A percentile compares a stretch with the other conserved stretches of the same genome.
phyloP scores from a whole-genome alignment of 2,329 filamentous ascomycete species.

The Phoma sp. region DNA sequence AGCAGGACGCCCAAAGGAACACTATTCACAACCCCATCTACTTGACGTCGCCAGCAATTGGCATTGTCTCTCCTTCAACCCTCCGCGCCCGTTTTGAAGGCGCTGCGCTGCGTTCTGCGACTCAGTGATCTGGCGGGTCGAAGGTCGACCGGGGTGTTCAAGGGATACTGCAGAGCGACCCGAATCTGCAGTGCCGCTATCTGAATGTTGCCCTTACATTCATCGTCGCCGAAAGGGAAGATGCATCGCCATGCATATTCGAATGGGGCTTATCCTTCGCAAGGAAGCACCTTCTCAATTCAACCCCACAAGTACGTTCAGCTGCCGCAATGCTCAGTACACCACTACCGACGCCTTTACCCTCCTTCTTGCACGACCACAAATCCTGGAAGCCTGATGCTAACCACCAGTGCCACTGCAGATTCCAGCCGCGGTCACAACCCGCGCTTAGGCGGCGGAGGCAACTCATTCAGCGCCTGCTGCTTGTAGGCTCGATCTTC shows the following conservation, averaged over 20 bases:
- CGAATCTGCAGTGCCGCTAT: constrained; percentile 31
- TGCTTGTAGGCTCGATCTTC: constrained; percentile 62
- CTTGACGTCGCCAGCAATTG: constrained; percentile 27
- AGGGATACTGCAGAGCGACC: constrained; percentile 44
- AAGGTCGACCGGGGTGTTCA: constrained; percentile 46
- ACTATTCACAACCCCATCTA: constrained; percentile 5
- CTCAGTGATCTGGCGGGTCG: constrained; percentile 42
- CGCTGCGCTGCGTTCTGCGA: constrained; percentile 25
- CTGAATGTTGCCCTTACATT: constrained; percentile 69
- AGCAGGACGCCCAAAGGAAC: constrained; percentile 15
- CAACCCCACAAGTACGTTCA: constrained; percentile 81
- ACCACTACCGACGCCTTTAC: constrained; percentile 24
- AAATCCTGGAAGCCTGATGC: constrained; percentile 31
- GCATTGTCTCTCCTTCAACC: constrained; percentile 5
- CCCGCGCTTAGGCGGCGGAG: constrained; percentile 76
- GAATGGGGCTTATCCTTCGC: constrained; percentile 77
- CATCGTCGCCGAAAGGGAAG: constrained; percentile 65
- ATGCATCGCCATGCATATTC: constrained; percentile 89
- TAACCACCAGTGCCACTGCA: constrained; percentile 53
- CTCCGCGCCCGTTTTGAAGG: constrained; percentile 13
- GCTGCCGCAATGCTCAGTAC: constrained; percentile 33
- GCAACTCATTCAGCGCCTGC: constrained; percentile 74
- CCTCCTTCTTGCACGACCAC: constrained; percentile 28
- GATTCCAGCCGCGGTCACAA: constrained; percentile 85
- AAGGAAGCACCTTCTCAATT: constrained; percentile 79